phyloP scores from a whole-genome alignment of 345 rosid genomes.

The Citrus reticulata region DNA sequence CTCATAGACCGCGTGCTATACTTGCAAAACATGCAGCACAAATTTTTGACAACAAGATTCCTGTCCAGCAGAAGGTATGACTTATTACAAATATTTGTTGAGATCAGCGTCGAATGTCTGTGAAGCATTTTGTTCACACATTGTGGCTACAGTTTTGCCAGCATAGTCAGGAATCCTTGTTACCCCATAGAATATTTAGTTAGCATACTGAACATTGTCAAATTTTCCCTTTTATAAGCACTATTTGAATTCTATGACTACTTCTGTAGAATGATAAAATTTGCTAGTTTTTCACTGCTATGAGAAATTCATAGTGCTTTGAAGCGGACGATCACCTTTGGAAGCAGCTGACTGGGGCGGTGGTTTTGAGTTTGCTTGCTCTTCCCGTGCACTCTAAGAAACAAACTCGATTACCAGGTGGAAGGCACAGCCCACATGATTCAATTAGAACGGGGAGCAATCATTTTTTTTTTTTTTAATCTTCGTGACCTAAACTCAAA shows the following conservation, averaged over 20 bases:
- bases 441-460: too few species aligned
- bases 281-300: not conserved
- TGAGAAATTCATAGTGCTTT: too few species aligned
- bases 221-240: not conserved
- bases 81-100: not conserved
- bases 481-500: too few species aligned
- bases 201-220: not conserved
- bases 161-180: not conserved
- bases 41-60: constrained; percentile 66
- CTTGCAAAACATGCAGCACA: constrained; percentile 77
- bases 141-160: not conserved
- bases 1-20: constrained; percentile 48
- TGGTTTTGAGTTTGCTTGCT: too few species aligned
- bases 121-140: not conserved
- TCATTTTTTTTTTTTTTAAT: too few species aligned
- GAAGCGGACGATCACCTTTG: too few species aligned
- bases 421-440: too few species aligned
- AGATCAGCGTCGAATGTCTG: not conserved
- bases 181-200: not conserved
- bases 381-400: too few species aligned
- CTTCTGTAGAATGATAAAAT: not conserved
- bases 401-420: too few species aligned
- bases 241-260: not conserved
- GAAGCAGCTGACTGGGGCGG: too few species aligned
- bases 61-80: constrained; percentile 72